Evolutionary conservation across 306 rosid species (phyloP), one percentile per base, ranked within the genome.

Genomic region (Sechiopsis laciniata): DNA sequence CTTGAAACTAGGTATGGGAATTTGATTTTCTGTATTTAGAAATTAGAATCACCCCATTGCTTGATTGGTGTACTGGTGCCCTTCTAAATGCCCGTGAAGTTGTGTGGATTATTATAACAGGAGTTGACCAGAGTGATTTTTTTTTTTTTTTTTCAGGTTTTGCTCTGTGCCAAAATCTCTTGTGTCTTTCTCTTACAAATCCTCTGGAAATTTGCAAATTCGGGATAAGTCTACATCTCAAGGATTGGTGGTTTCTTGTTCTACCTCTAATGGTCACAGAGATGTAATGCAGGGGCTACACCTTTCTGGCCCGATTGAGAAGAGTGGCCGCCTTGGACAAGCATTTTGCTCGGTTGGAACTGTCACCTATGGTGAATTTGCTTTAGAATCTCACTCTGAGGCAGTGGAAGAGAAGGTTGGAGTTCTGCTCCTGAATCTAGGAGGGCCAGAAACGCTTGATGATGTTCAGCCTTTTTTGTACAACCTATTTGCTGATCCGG

Each of bases 401-500:
- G 60, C 77, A 6, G 66, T 3, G 6, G 96, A 88, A 78, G 97
- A 95, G 66, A 95, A 89, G 78, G 87, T 95, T 80, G 99, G 99
- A 8, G 96, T 95, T 75, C 85, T 95, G 81, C 99, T 95, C 52
- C 86, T 95, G 72, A 95, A 95, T 82, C 88, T 95, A 0, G 99
- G 99, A 84, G 97, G 99, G 76, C 99, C 97, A 0, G 99, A 95
- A 73, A 91, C 96, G 17, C 89, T 95, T 78, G 83, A 87, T 70
- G 99, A 95, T 65, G 99, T 95, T 74, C 96, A 95, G 74, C 99
- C 99, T 6, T 95, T 95, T 77, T 82, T 95, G 80, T 95, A 79
- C 82, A 95, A 95, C 84, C 90, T 95, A 32, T 95, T 95, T 65
- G 99, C 99, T 0, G 99, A 95, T 77, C 99, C 99, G 22, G 99